Evolutionary conservation across 1,139 yeast species (phyloP).

Genomic region (Scheffersomyces stambukii): DNA sequence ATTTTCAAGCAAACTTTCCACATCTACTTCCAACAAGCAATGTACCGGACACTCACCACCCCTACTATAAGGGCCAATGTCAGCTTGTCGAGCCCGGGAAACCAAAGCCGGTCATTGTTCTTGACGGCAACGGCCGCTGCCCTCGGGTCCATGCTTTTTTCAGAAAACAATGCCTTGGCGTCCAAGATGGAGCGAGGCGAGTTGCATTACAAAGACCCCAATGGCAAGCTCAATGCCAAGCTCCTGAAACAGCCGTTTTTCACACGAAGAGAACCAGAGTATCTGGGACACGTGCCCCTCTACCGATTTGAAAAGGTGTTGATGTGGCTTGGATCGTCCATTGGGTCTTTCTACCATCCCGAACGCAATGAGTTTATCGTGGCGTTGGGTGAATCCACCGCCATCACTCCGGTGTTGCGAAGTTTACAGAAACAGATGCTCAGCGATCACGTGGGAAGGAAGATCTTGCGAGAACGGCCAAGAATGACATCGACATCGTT

Average conservation of each 20-base stretch:
- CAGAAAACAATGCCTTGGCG: conserved; percentile 50
- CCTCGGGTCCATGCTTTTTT: conserved; percentile 35
- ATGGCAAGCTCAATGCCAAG: conserved; percentile 21
- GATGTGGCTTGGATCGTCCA: conserved; percentile 69
- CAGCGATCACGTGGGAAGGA: conserved; percentile 68
- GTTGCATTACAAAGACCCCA: conserved; percentile 39
- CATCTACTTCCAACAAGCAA: too few relatives aligned
- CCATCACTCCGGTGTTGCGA: conserved; percentile 62
- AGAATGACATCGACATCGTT: conserved; percentile 73
- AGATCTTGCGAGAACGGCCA: conserved; percentile 74
- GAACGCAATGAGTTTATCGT: conserved; percentile 77
- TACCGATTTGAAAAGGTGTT: conserved; percentile 57
- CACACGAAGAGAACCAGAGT: conserved; percentile 39
- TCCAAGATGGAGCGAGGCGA: conserved; percentile 56
- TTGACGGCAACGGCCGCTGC: conserved; percentile 12
- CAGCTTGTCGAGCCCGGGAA: too few relatives aligned
- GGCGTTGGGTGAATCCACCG: conserved; percentile 93
- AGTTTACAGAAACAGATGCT: conserved; percentile 71
- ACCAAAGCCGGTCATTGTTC: too few relatives aligned
- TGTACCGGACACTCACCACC: too few relatives aligned
- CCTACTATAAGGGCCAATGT: too few relatives aligned
- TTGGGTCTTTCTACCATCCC: conserved; percentile 84
- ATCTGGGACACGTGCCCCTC: conserved; percentile 82
- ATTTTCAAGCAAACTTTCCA: too few relatives aligned
- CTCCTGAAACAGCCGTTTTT: conserved; percentile 6